A percentile compares a stretch with the other conserved stretches of the same genome.
Conservation (phyloP, 1,139 yeast species). For the Candida gigantensis region DNA sequence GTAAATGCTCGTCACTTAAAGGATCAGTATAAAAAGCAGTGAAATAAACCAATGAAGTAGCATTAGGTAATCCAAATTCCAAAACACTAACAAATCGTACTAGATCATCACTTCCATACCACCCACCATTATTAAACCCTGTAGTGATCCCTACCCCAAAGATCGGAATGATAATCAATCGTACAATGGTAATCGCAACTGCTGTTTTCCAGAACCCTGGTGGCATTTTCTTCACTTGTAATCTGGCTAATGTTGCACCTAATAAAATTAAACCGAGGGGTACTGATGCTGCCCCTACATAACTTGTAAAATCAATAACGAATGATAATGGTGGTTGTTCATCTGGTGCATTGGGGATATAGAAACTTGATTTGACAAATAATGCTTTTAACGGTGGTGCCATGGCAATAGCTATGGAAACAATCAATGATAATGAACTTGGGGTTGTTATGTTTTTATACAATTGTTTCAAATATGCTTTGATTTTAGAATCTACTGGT, state of each 20-base stretch:
- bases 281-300: conserved; percentile 85
- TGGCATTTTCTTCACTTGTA: conserved; percentile 60
- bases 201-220: conserved; percentile 71
- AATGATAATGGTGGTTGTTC: conserved; percentile 79
- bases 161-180: conserved; percentile 44
- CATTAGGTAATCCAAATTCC: conserved; percentile 80
- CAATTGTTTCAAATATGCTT: conserved; percentile 15
- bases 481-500: conserved; percentile 9
- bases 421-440: conserved; percentile 62
- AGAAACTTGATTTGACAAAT: conserved; percentile 49
- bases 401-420: conserved; percentile 69
- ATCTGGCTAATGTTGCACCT: conserved; percentile 84
- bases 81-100: conserved; percentile 69
- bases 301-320: conserved; percentile 73
- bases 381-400: conserved; percentile 84
- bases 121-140: conserved; percentile 44
- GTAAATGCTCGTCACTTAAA: conserved; percentile 58
- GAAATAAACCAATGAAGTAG: conserved; percentile 79
- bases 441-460: conserved; percentile 68
- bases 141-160: conserved; percentile 49
- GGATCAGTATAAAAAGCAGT: conserved; percentile 83
- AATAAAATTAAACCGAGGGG: conserved; percentile 79
- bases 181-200: conserved; percentile 31
- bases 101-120: conserved; percentile 52
- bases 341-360: conserved; percentile 74